Conservation (phyloP, 2,329 filamentous ascomycete genomes). For the Herpotrichia juniperi region DNA sequence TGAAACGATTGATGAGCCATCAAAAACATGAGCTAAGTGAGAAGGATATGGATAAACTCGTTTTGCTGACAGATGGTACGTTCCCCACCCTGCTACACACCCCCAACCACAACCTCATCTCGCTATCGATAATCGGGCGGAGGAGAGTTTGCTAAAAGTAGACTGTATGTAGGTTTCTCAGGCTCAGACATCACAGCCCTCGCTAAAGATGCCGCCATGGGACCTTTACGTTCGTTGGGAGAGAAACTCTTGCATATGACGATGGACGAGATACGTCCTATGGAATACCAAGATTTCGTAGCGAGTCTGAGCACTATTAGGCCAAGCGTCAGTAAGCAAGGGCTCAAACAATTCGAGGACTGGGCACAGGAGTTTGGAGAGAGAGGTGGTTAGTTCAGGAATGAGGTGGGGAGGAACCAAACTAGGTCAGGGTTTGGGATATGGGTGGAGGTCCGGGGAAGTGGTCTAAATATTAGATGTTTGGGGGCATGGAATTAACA, state of each 20-base stretch:
- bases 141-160: neutral
- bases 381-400: conserved; percentile 69
- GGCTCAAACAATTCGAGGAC: conserved; percentile 87
- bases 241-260: conserved; percentile 89
- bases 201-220: conserved; percentile 98
- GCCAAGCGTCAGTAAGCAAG: conserved; percentile 85
- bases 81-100: conserved; percentile 13
- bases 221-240: conserved; percentile 85
- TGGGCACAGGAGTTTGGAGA: conserved; percentile 96
- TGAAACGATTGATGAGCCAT: conserved; percentile 79
- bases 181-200: conserved; percentile 96
- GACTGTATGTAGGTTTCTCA: too few relatives aligned
- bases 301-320: conserved; percentile 84
- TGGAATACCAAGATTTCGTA: conserved; percentile 81
- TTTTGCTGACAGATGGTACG: conserved; percentile 83
- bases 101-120: too few relatives aligned
- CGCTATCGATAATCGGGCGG: too few relatives aligned
- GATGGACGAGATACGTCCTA: conserved; percentile 92
- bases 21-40: conserved; percentile 83
- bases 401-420: too few relatives aligned
- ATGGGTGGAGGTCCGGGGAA: too few relatives aligned
- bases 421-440: too few relatives aligned
- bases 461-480: too few relatives aligned
- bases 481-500: too few relatives aligned
- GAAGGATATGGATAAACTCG: conserved; percentile 73